Conservation (phyloP, 805 yeast species). For the Diddensiella caesifluorescens region DNA sequence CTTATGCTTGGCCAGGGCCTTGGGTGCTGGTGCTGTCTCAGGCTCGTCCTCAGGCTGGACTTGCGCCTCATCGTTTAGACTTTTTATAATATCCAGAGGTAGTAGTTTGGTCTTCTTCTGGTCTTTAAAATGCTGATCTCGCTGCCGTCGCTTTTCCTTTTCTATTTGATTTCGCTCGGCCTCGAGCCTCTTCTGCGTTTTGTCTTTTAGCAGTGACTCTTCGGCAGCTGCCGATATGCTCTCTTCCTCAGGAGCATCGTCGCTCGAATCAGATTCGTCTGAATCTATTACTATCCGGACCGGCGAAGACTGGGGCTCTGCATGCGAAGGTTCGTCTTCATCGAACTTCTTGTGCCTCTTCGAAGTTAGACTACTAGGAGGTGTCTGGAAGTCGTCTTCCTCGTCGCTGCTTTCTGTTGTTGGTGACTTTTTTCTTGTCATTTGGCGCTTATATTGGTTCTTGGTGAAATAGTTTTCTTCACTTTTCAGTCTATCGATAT, state of each 20-base stretch:
- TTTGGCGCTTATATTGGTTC: too few relatives aligned
- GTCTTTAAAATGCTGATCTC: conserved; percentile 23
- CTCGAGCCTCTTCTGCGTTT: conserved; percentile 7
- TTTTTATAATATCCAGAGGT: conserved; percentile 25
- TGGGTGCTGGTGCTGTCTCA: conserved; percentile 14
- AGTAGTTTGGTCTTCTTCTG: conserved; percentile 20
- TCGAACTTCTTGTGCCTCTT: conserved; percentile 10
- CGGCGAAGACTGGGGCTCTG: background rate
- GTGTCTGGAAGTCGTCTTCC: conserved; percentile 6
- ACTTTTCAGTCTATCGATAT: too few relatives aligned
- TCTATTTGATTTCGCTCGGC: conserved; percentile 14
- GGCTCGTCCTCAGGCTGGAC: background rate
- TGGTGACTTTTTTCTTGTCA: background rate
- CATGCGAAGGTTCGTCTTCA: conserved; percentile 5
- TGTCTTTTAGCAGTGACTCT: conserved; percentile 3
- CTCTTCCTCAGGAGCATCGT: conserved; percentile 36
- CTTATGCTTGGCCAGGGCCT: conserved; percentile 12
- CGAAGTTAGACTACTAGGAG: conserved; percentile 4
- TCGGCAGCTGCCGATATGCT: conserved; percentile 21
- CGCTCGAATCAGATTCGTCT: conserved; percentile 15
- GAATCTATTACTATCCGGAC: background rate
- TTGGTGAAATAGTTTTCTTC: too few relatives aligned
- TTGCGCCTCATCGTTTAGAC: conserved; percentile 10
- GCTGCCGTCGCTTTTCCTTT: conserved; percentile 28
- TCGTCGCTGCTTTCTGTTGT: background rate